Percentiles rank a stretch among this genome's conserved stretches.
These are phyloP conservation scores for Glycine soja DNA, from an alignment of 306 rosid genomes.

Conservation along the genomic window DNA sequence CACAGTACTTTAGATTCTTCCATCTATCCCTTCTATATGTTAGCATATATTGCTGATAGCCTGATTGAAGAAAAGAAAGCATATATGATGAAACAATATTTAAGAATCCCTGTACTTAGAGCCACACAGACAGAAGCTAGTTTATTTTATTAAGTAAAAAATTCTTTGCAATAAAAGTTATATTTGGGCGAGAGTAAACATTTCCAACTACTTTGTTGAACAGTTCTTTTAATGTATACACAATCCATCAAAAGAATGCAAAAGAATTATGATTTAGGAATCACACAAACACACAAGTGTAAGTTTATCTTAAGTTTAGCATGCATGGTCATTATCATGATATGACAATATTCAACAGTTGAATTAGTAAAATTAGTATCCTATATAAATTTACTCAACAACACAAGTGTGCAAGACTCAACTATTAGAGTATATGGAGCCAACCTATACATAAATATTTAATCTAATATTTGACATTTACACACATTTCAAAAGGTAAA, in stretches of 20 bases:
- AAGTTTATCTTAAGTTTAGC: not conserved
- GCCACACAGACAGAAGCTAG: not conserved
- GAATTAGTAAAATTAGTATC: not conserved
- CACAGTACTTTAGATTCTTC: not conserved
- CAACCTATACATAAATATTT: not conserved
- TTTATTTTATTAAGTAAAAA: too few relatives aligned
- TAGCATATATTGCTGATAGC: conserved; percentile 12
- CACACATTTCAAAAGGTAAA: not conserved
- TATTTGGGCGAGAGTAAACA: too few relatives aligned
- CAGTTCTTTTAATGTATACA: too few relatives aligned
- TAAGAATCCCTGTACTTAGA: conserved; percentile 6
- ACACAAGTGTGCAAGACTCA: not conserved
- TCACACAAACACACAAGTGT: too few relatives aligned
- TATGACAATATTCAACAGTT: not conserved
- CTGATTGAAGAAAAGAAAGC: conserved; percentile 25
- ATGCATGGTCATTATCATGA: not conserved
- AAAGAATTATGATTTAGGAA: too few relatives aligned
- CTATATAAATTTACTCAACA: not conserved
- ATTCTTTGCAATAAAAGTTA: too few relatives aligned
- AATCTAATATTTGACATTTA: not conserved
- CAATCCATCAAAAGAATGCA: too few relatives aligned
- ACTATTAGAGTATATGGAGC: not conserved
- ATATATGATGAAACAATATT: not conserved
- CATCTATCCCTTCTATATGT: conserved; percentile 2
- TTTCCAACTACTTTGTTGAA: too few relatives aligned